phyloP scores from a whole-genome alignment of 2,329 filamentous ascomycete species.

The Aspergillus hortae region DNA sequence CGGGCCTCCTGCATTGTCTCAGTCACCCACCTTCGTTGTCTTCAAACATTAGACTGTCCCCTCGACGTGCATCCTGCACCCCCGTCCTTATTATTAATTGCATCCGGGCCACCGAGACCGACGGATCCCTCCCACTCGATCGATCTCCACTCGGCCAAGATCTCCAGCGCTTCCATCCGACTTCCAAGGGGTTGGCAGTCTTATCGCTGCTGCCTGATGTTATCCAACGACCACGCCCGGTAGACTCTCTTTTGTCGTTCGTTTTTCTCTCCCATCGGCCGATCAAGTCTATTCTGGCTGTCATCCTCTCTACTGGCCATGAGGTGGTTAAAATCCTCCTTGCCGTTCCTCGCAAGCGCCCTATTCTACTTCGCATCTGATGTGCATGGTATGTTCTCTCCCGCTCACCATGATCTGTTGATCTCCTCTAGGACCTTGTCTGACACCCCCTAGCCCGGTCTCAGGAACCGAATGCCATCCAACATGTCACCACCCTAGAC shows the following conservation, averaged over 20 bases:
- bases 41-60: too few species aligned
- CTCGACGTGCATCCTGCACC: too few species aligned
- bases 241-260: slow-evolving; percentile 3
- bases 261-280: slow-evolving; percentile 8
- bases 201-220: slow-evolving; percentile 19
- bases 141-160: slow-evolving; percentile 1
- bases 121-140: background rate
- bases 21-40: too few species aligned
- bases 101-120: background rate
- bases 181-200: slow-evolving; percentile 1
- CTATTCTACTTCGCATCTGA: slow-evolving; percentile 20
- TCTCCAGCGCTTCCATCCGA: slow-evolving; percentile 1
- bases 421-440: background rate
- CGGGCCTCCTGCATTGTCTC: too few species aligned
- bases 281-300: slow-evolving; percentile 5
- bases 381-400: slow-evolving; percentile 12
- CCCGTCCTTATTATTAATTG: background rate
- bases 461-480: slow-evolving; percentile 70
- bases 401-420: background rate
- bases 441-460: slow-evolving; percentile 58
- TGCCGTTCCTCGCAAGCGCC: slow-evolving; percentile 24
- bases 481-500: slow-evolving; percentile 68
- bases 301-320: slow-evolving; percentile 17
- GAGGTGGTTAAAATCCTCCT: slow-evolving; percentile 22
- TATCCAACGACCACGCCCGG: background rate